These are phyloP conservation scores for Chalciporus chontae DNA, from an alignment of 768 basidiomycete species.

Conservation along the genomic window DNA sequence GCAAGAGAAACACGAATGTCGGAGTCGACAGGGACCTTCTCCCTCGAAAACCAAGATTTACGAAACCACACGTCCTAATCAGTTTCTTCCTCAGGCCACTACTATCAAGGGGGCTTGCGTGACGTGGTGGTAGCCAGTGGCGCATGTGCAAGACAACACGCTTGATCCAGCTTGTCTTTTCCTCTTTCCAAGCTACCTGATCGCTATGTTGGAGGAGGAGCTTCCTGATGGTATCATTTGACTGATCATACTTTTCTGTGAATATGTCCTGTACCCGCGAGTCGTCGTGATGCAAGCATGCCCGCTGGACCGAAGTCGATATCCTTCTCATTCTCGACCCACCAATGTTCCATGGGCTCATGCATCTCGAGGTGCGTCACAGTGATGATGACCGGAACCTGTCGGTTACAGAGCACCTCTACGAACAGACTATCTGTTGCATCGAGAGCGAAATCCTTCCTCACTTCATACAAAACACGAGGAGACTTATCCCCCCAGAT, in stretches of 20 bases:
- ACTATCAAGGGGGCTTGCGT: conserved; percentile 5
- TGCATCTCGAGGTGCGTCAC: conserved; percentile 35
- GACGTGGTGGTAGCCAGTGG: conserved; percentile 19
- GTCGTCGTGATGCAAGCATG: conserved; percentile 41
- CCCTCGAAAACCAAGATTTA: conserved; percentile 15
- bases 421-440: conserved; percentile 33
- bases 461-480: conserved; percentile 30
- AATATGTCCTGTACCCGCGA: conserved; percentile 20
- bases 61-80: conserved; percentile 22
- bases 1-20: conserved; percentile 14
- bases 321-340: conserved; percentile 32
- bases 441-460: conserved; percentile 23
- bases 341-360: conserved; percentile 38
- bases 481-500: conserved; percentile 26
- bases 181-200: conserved; percentile 21
- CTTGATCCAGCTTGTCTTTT: conserved; percentile 24
- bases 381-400: conserved; percentile 30
- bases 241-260: conserved; percentile 32
- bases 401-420: conserved; percentile 36
- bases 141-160: conserved; percentile 26
- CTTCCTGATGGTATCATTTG: conserved; percentile 22
- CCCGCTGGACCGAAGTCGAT: conserved; percentile 36
- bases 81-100: conserved; percentile 20
- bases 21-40: conserved; percentile 12
- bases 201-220: conserved; percentile 18